Evolutionary conservation across 2,329 filamentous ascomycete genomes (phyloP).

Genomic region (Colletotrichum echinochloae): DNA sequence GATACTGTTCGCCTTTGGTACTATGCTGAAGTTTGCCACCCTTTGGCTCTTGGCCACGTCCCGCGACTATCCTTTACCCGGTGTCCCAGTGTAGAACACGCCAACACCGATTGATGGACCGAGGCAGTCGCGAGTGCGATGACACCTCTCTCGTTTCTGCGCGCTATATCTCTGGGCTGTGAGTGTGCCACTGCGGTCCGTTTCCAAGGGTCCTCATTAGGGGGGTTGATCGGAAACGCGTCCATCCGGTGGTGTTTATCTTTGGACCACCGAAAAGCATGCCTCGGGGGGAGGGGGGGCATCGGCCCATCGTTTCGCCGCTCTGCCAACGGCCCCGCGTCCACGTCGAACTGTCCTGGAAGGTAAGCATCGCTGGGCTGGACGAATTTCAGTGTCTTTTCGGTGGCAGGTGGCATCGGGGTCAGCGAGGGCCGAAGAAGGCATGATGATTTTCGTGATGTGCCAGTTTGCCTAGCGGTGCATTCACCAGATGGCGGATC

Average conservation of each 20-base stretch:
- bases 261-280: neutral
- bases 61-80: neutral
- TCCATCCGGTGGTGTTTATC: neutral
- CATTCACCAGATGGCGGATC: neutral
- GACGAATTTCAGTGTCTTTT: neutral
- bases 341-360: neutral
- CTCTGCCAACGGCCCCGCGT: neutral
- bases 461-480: neutral
- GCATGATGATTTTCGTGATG: neutral
- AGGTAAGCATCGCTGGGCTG: neutral
- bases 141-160: neutral
- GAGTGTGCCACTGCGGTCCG: neutral
- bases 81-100: neutral
- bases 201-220: neutral
- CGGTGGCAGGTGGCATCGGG: too few species aligned
- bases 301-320: slow-evolving; percentile 6
- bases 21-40: neutral
- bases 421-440: neutral
- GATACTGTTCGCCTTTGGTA: too few species aligned
- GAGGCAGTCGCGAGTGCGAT: neutral
- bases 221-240: neutral
- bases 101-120: neutral
- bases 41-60: neutral
- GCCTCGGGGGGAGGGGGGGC: too few species aligned
- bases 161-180: neutral